These are phyloP conservation scores for Nigrospora osmanthi DNA, from an alignment of 2,329 filamentous ascomycete species.

Conservation along the genomic window DNA sequence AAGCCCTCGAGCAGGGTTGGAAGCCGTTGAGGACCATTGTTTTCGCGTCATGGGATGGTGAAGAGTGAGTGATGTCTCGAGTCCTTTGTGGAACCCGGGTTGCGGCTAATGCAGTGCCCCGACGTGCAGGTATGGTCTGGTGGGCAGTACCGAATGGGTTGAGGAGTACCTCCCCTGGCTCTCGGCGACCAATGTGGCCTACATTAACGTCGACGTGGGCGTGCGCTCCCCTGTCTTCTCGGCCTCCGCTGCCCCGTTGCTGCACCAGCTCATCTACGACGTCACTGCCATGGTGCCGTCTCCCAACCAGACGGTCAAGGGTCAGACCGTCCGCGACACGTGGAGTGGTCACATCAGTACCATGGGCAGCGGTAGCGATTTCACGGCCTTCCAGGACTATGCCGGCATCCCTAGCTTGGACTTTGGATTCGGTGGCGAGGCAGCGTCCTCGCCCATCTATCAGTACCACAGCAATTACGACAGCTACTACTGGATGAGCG, in stretches of 20 bases:
- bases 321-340: constrained; percentile 61
- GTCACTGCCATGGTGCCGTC: constrained; percentile 56
- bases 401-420: constrained; percentile 60
- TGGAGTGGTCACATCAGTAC: constrained; percentile 56
- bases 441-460: constrained; percentile 49
- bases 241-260: constrained; percentile 62
- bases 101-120: no score
- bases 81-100: no score
- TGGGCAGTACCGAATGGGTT: constrained; percentile 89
- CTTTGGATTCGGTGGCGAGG: constrained; percentile 44
- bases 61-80: constrained; percentile 40
- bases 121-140: constrained; percentile 53
- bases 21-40: constrained; percentile 84
- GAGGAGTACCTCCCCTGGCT: constrained; percentile 86
- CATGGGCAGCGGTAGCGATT: constrained; percentile 68
- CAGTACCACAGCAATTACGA: constrained; percentile 93
- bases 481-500: constrained; percentile 82
- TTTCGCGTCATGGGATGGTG: constrained; percentile 75
- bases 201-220: constrained; percentile 79
- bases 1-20: constrained; percentile 65
- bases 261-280: constrained; percentile 66
- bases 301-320: constrained; percentile 65
- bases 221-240: constrained; percentile 56
- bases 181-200: constrained; percentile 63
- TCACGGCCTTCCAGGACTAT: constrained; percentile 67